These are phyloP conservation scores for Exophiala lecanii-corni DNA, from an alignment of 2,329 filamentous ascomycete species.

Conservation along the genomic window DNA sequence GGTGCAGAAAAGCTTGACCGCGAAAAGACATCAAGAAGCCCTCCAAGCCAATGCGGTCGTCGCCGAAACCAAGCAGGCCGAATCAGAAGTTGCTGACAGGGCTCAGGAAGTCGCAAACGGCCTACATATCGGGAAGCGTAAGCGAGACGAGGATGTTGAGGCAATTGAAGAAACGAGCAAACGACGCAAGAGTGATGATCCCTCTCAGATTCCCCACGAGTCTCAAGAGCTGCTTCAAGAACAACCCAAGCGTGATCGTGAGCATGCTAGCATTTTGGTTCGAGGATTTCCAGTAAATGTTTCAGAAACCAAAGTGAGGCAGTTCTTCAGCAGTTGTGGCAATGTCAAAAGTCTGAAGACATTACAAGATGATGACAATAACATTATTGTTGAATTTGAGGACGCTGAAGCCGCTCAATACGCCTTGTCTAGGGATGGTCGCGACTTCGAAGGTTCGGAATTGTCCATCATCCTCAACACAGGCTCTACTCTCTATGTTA, in stretches of 20 bases:
- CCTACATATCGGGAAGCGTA: slow-evolving; percentile 58
- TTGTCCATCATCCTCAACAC: slow-evolving; percentile 72
- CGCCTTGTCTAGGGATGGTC: slow-evolving; percentile 75
- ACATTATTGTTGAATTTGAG: slow-evolving; percentile 81
- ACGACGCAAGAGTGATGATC: slow-evolving; percentile 55
- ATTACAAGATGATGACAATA: slow-evolving; percentile 58
- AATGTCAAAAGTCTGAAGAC: slow-evolving; percentile 73
- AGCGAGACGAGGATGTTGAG: slow-evolving; percentile 59
- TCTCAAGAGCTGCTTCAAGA: slow-evolving; percentile 35
- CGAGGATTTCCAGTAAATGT: slow-evolving; percentile 67
- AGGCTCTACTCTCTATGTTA: slow-evolving; percentile 78
- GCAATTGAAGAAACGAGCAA: slow-evolving; percentile 57
- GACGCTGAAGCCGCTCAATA: slow-evolving; percentile 73
- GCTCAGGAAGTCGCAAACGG: slow-evolving; percentile 25
- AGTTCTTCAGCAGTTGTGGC: slow-evolving; percentile 90
- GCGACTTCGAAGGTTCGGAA: slow-evolving; percentile 67
- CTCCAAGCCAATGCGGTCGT: slow-evolving; percentile 48
- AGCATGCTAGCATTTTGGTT: slow-evolving; percentile 81
- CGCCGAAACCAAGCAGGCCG: slow-evolving; percentile 28
- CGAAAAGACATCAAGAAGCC: slow-evolving; percentile 63
- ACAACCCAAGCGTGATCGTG: slow-evolving; percentile 71
- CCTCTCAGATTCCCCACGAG: slow-evolving; percentile 27
- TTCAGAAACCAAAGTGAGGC: slow-evolving; percentile 67
- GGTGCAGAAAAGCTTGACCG: slow-evolving; percentile 58
- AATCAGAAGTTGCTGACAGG: slow-evolving; percentile 28